phyloP scores from a whole-genome alignment of 176 grass and related monocot genomes.

The Microstegium vimineum region DNA sequence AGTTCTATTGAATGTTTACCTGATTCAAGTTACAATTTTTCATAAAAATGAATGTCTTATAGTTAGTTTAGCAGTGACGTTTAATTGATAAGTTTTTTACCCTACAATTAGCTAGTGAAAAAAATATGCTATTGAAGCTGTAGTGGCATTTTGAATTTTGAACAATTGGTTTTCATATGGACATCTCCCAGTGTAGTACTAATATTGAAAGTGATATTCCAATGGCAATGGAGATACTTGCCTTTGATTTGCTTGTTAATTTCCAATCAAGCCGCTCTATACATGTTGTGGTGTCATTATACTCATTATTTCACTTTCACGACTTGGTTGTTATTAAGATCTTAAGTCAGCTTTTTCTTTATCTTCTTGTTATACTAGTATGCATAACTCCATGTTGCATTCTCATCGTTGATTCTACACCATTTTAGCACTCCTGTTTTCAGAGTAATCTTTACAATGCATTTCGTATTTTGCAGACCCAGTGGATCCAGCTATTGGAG shows the following conservation, averaged over 20 bases:
- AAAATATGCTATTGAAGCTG: background rate
- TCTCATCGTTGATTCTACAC: background rate
- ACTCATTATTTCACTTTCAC: background rate
- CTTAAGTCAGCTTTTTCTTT: constrained; percentile 1
- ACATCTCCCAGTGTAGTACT: background rate
- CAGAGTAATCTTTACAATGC: constrained; percentile 15
- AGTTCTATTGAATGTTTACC: background rate
- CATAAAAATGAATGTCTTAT: background rate
- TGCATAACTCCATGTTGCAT: background rate
- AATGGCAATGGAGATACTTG: background rate
- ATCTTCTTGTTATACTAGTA: background rate
- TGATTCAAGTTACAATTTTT: background rate
- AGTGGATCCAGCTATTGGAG: constrained; percentile 31
- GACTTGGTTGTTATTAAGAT: background rate
- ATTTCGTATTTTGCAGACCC: constrained; percentile 70
- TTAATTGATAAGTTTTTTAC: background rate
- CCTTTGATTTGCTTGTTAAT: background rate
- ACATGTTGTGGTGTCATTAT: background rate
- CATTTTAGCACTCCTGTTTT: constrained; percentile 5
- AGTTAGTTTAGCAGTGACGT: background rate
- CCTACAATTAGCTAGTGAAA: background rate
- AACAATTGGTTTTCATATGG: constrained; percentile 1
- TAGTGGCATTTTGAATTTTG: background rate
- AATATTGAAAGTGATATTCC: background rate
- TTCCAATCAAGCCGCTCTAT: background rate